Percentiles rank a stretch among this genome's conserved stretches.
phyloP scores from a whole-genome alignment of 306 rosid species.

The Cucumis melo region DNA sequence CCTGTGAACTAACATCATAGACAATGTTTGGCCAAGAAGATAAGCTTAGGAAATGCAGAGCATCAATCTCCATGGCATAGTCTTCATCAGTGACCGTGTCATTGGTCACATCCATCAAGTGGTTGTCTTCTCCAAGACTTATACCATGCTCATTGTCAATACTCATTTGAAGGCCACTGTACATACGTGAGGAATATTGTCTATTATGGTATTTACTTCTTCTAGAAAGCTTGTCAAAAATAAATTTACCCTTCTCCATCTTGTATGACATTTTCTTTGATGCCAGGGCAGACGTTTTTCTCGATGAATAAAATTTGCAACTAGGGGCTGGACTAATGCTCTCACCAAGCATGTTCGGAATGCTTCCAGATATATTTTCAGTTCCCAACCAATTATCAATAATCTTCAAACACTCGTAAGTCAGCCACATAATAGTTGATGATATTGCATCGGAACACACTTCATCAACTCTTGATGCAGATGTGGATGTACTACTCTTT shows the following conservation, averaged over 20 bases:
- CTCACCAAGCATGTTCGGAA: slow-evolving; percentile 24
- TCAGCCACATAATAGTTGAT: slow-evolving; percentile 48
- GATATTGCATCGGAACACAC: slow-evolving; percentile 28
- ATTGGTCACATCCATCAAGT: slow-evolving; percentile 18
- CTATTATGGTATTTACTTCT: slow-evolving; percentile 44
- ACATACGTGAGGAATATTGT: slow-evolving; percentile 20
- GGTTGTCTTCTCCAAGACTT: slow-evolving; percentile 23
- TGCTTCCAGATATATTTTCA: slow-evolving; percentile 37
- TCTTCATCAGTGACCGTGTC: slow-evolving; percentile 52
- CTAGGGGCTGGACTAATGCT: slow-evolving; percentile 26
- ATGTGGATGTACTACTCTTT: slow-evolving; percentile 24
- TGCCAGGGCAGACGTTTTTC: slow-evolving; percentile 21
- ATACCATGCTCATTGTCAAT: slow-evolving; percentile 19
- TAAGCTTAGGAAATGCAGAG: slow-evolving; percentile 39
- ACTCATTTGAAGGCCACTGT: slow-evolving; percentile 14
- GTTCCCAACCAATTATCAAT: slow-evolving; percentile 64
- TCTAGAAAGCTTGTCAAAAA: slow-evolving; percentile 45
- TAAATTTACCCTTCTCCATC: slow-evolving; percentile 44
- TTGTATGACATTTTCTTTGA: slow-evolving; percentile 47
- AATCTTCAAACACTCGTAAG: slow-evolving; percentile 71
- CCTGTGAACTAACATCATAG: slow-evolving; percentile 79
- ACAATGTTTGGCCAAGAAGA: slow-evolving; percentile 80
- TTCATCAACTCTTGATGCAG: slow-evolving; percentile 25
- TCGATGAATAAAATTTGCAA: slow-evolving; percentile 47
- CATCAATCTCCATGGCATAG: slow-evolving; percentile 36